phyloP scores from a whole-genome alignment of 2,329 filamentous ascomycete species.

The Ophiocordyceps camponoti-leonardi region DNA sequence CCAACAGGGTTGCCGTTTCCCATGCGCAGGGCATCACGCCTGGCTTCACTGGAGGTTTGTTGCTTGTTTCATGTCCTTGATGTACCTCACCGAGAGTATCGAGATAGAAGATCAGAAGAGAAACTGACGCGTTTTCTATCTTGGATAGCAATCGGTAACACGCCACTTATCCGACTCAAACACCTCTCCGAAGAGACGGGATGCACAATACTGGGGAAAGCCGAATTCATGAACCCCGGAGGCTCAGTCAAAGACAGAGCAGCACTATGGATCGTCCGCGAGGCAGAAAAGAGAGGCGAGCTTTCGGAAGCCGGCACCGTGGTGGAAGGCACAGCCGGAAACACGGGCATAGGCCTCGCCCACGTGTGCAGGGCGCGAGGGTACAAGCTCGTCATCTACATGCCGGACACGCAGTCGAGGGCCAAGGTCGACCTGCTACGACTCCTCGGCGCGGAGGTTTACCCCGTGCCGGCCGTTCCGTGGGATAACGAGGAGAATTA shows the following conservation, averaged over 20 bases:
- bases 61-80: no score
- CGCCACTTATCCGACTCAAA: conserved; percentile 81
- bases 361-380: conserved; percentile 87
- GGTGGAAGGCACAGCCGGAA: conserved; percentile 91
- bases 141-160: conserved; percentile 78
- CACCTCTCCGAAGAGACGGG: conserved; percentile 77
- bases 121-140: neutral
- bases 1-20: conserved; percentile 51
- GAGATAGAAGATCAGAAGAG: neutral
- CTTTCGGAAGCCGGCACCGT: conserved; percentile 92
- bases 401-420: conserved; percentile 97
- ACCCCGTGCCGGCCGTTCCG: conserved; percentile 86
- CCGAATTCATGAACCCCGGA: conserved; percentile 97
- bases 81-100: no score
- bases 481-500: conserved; percentile 95
- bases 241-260: conserved; percentile 94
- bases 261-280: conserved; percentile 80
- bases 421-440: conserved; percentile 91
- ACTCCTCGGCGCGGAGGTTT: conserved; percentile 82
- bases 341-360: conserved; percentile 93
- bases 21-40: conserved; percentile 64
- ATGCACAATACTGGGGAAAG: conserved; percentile 88
- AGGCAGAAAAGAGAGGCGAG: conserved; percentile 78
- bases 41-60: conserved; percentile 63
- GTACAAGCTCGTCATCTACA: conserved; percentile 96